Conservation (phyloP, 768 basidiomycete genomes). For the Floccularia luteovirens region DNA sequence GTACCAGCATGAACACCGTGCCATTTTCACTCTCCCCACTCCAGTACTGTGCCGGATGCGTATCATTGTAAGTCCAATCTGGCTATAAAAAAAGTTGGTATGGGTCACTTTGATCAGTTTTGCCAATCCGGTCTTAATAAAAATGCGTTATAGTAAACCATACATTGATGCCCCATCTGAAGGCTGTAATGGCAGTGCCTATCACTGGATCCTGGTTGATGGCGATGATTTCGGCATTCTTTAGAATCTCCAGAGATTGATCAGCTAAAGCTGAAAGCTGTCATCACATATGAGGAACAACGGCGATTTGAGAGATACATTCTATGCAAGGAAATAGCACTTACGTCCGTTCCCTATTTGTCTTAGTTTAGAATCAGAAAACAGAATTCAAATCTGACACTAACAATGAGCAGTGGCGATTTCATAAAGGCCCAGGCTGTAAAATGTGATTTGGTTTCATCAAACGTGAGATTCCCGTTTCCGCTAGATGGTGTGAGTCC, state of each 20-base stretch:
- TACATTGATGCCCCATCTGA: slow-evolving; percentile 66
- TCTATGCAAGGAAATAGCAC: slow-evolving; percentile 2
- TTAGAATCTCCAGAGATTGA: slow-evolving; percentile 46
- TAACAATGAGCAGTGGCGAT: slow-evolving; percentile 51
- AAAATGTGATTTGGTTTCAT: slow-evolving; percentile 65
- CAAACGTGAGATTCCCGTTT: slow-evolving; percentile 51
- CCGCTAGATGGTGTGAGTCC: too few species aligned
- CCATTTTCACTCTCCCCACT: slow-evolving; percentile 60
- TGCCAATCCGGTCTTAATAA: background rate
- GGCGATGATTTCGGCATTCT: slow-evolving; percentile 57
- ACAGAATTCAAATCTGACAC: slow-evolving; percentile 3
- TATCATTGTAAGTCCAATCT: slow-evolving; percentile 31
- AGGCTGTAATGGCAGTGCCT: slow-evolving; percentile 54
- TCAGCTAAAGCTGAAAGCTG: slow-evolving; percentile 43
- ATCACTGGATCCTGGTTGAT: slow-evolving; percentile 63
- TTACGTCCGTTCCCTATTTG: slow-evolving; percentile 27
- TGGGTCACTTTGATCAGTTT: background rate
- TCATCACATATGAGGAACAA: background rate
- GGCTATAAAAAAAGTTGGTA: slow-evolving; percentile 17
- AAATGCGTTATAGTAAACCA: slow-evolving; percentile 11
- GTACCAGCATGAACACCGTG: slow-evolving; percentile 59
- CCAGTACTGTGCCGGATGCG: slow-evolving; percentile 67
- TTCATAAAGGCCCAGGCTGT: slow-evolving; percentile 71
- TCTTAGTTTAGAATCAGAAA: background rate
- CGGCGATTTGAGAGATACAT: background rate